A percentile compares a stretch with the other conserved stretches of the same genome.
Evolutionary conservation across 805 yeast species (phyloP).

Genomic region (Myxozyma geophila): DNA sequence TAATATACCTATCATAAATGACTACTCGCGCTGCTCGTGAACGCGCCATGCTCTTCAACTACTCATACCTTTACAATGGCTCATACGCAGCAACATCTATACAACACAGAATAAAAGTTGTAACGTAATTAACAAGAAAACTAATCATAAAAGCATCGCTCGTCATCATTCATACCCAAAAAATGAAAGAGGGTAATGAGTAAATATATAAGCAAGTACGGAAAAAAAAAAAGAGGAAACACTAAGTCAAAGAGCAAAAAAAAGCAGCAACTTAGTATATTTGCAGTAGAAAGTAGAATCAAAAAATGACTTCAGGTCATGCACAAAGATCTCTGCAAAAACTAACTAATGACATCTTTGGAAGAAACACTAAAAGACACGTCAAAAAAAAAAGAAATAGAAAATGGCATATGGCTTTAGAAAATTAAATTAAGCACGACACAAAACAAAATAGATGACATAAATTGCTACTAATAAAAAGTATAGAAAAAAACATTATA

Average conservation of each 20-base stretch:
- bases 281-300: neutral
- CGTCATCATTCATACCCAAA: constrained; percentile 6
- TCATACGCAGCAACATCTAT: neutral
- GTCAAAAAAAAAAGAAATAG: constrained; percentile 2
- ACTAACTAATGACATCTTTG: constrained; percentile 1
- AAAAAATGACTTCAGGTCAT: constrained; percentile 1
- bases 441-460: constrained; percentile 15
- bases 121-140: neutral
- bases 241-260: neutral
- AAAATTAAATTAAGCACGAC: constrained; percentile 10
- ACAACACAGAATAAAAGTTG: neutral
- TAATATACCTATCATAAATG: neutral
- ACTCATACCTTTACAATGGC: too few species aligned
- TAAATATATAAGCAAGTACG: constrained; percentile 4
- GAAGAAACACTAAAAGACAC: neutral
- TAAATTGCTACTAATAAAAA: constrained; percentile 29
- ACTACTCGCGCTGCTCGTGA: too few species aligned
- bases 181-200: neutral
- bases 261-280: neutral
- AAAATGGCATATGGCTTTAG: constrained; percentile 7
- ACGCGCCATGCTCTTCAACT: neutral
- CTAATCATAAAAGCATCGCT: constrained; percentile 6
- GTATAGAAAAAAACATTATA: constrained; percentile 20
- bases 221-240: neutral
- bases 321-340: neutral